Evolutionary conservation across 805 yeast species (phyloP), one percentile per base, ranked within the genome.

Genomic region (Schwanniomyces pseudopolymorphus): DNA sequence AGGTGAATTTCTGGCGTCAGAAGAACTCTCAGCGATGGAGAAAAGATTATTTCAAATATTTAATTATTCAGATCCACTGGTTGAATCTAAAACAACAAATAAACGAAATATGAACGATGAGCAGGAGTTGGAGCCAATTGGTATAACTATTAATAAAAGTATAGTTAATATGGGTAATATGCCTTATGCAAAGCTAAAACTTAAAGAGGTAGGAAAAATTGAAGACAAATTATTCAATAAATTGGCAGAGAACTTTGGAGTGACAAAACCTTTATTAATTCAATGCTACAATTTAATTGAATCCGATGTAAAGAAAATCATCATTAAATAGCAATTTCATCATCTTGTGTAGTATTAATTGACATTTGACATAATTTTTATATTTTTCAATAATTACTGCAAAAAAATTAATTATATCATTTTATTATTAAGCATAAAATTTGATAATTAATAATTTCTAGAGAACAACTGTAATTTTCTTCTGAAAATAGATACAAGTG

Each of bases 11-110:
- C n/a, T 11, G 11, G 2, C 17, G 11, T 31, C 43, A 9, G 40
- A 47, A 13, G 55, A 52, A 17, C 50, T 62, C 6, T 53, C 67
- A 2, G 55, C 59, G 14, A 60, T 67, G 61, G 61, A 64, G 16
- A 61, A 61, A 41, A 57, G 69, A 43, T 58, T 72, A 22, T 57
- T 47, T 45, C 66, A 58, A 47, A 65, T 72, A 8, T 72, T 72
- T 49, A 66, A 60, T 28, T 39, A 14, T 17, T 45, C 38, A 10
- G 27, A 46, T n/a, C 9, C 22, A 2, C 21, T n/a, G 19, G 17
- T 31, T n/a, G 11, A 26, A 3, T 5, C 27, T 6, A 28, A 24
- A 8, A n/a, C 28, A 2, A 11, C 16, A 4, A 31, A 26, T 13
- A 44, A 17, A 35, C 36, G 48, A 40, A 46, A 40, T 14, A 40